Percentiles rank a stretch among this genome's conserved stretches.
phyloP scores from a whole-genome alignment of 805 yeast genomes.

The Metschnikowia henanensis region DNA sequence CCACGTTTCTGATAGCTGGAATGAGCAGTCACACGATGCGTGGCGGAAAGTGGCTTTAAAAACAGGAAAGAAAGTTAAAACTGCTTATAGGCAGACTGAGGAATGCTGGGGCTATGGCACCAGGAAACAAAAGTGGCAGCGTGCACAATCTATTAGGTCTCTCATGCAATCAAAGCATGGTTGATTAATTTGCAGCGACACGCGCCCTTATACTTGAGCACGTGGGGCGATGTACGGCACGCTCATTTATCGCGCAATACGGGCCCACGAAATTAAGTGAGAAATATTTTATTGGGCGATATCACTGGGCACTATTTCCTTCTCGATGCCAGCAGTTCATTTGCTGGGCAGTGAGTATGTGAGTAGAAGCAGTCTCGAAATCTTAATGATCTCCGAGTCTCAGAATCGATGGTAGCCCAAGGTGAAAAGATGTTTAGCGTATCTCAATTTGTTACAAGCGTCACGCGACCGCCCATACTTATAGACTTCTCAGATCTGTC shows the following conservation, averaged over 20 bases:
- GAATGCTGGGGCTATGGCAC: neutral
- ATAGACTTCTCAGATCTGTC: no score
- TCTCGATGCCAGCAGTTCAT: no score
- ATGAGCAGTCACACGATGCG: constrained; percentile 6
- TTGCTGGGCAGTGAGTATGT: no score
- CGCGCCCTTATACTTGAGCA: constrained; percentile 6
- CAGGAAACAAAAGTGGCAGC: neutral
- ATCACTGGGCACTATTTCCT: no score
- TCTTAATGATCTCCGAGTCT: no score
- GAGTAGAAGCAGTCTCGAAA: no score
- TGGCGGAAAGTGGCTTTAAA: neutral
- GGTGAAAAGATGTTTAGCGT: no score
- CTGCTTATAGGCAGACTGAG: neutral
- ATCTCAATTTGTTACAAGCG: no score
- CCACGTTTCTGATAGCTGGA: constrained; percentile 6
- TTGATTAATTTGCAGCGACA: constrained; percentile 6
- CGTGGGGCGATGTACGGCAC: constrained; percentile 10
- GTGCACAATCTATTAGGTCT: neutral
- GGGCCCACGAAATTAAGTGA: no score
- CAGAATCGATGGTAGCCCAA: no score
- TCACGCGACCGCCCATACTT: no score
- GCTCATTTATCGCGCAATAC: constrained; percentile 1
- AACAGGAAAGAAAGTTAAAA: neutral
- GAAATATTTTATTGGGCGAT: no score
- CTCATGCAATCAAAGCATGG: neutral